Conservation (phyloP, 2,329 filamentous ascomycete genomes). For the Monilinia vaccinii-corymbosi region DNA sequence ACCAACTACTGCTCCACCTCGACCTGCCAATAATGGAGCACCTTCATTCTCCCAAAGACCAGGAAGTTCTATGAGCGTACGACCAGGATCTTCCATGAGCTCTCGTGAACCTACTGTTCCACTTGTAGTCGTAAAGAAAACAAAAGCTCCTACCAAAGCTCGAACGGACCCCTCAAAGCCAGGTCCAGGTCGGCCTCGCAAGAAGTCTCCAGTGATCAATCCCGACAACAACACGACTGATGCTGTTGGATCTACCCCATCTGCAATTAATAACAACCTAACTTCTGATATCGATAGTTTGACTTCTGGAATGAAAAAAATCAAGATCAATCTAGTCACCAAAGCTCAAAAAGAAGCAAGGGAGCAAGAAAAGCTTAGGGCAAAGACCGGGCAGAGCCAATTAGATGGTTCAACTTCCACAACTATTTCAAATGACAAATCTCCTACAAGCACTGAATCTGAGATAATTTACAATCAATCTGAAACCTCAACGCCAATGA, state of each 20-base stretch:
- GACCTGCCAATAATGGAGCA: conserved; percentile 15
- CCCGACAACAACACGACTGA: background rate
- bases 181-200: conserved; percentile 26
- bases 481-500: background rate
- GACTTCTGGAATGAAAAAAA: conserved; percentile 50
- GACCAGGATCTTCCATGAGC: conserved; percentile 37
- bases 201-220: conserved; percentile 24
- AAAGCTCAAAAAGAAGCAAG: conserved; percentile 48
- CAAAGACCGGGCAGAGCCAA: background rate
- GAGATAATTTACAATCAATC: background rate
- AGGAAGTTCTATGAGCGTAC: conserved; percentile 34
- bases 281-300: conserved; percentile 42
- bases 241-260: background rate
- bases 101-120: conserved; percentile 31
- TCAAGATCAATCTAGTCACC: conserved; percentile 50
- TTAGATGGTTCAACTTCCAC: conserved; percentile 12
- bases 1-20: conserved; percentile 18
- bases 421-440: conserved; percentile 6
- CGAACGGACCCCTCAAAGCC: conserved; percentile 31
- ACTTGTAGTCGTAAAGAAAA: conserved; percentile 47
- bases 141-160: conserved; percentile 39
- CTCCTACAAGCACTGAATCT: background rate
- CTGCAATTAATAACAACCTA: conserved; percentile 7
- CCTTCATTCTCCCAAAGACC: conserved; percentile 31
- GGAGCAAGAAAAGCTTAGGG: conserved; percentile 26